phyloP scores from a whole-genome alignment of 441 rosid species.

The Dalechampia spathulata region DNA sequence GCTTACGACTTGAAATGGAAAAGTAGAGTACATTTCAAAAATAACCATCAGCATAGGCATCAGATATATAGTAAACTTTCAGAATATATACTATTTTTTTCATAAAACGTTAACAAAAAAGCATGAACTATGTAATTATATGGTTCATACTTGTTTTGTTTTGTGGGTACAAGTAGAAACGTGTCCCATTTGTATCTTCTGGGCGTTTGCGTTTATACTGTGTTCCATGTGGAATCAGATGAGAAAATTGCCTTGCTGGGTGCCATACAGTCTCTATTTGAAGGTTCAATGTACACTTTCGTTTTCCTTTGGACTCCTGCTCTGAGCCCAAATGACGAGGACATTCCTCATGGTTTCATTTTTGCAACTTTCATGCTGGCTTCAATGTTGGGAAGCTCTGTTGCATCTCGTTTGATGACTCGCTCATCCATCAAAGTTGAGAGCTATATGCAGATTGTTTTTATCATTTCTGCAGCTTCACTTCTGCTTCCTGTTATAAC shows the following conservation, averaged over 20 bases:
- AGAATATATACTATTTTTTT: too few species aligned
- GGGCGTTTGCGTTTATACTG: neutral
- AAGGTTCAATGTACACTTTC: conserved; percentile 98
- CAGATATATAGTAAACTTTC: too few species aligned
- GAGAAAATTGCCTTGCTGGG: conserved; percentile 96
- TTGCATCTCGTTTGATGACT: conserved; percentile 88
- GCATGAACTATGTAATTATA: too few species aligned
- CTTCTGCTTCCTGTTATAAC: conserved; percentile 87
- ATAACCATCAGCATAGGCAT: too few species aligned
- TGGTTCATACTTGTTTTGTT: too few species aligned
- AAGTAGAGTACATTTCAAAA: neutral
- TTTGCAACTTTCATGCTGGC: conserved; percentile 97
- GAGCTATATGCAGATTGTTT: conserved; percentile 96
- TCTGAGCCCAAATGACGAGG: conserved; percentile 86
- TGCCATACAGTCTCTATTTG: conserved; percentile 94
- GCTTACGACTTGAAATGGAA: neutral
- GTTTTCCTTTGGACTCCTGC: conserved; percentile 99
- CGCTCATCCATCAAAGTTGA: conserved; percentile 68
- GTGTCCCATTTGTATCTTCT: neutral
- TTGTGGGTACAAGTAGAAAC: neutral
- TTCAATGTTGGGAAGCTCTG: conserved; percentile 96
- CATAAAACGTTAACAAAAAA: too few species aligned
- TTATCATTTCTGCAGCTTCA: conserved; percentile 68
- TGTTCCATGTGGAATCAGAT: conserved; percentile 35
- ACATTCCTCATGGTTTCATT: conserved; percentile 96